Percentiles rank a stretch among this genome's conserved stretches.
These are phyloP conservation scores for Alternaria ventricosa DNA, from an alignment of 2,329 filamentous ascomycete species.

Conservation along the genomic window DNA sequence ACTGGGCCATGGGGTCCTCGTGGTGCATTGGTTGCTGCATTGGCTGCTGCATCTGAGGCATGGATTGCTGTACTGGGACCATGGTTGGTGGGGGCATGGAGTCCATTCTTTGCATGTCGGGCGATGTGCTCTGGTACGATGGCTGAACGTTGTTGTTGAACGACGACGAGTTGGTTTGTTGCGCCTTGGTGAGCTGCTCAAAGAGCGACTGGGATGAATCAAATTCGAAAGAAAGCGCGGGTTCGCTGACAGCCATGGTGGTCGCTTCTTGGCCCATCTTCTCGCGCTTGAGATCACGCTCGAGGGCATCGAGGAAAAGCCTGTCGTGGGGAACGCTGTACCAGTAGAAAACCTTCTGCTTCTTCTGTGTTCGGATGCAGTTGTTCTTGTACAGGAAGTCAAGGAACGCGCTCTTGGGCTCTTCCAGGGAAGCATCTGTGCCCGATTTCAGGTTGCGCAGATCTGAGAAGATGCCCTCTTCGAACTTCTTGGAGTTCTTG, in stretches of 20 bases:
- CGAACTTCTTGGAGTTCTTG: conserved; percentile 99
- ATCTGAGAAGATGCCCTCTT: conserved; percentile 99
- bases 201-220: conserved; percentile 99
- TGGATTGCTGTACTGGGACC: conserved; percentile 60
- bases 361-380: conserved; percentile 99
- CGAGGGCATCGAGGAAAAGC: conserved; percentile 94
- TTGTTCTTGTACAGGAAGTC: conserved; percentile 99
- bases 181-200: conserved; percentile 98
- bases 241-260: conserved; percentile 95
- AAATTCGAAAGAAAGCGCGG: conserved; percentile 97
- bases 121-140: conserved; percentile 83
- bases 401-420: conserved; percentile 97
- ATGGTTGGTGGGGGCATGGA: conserved; percentile 92
- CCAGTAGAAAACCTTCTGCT: conserved; percentile 99
- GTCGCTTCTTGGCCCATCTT: conserved; percentile 99
- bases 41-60: conserved; percentile 51
- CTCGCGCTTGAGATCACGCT: conserved; percentile 96
- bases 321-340: conserved; percentile 98
- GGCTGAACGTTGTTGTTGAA: conserved; percentile 74
- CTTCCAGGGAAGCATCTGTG: conserved; percentile 96
- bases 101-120: conserved; percentile 88
- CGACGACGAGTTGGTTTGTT: conserved; percentile 97
- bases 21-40: conserved; percentile 62
- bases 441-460: conserved; percentile 97
- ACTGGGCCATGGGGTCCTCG: conserved; percentile 73